Evolutionary conservation across 139 green algal genomes (phyloP), one percentile per base, ranked within the genome.

Genomic region (Chlamydomonas schloesseri): DNA sequence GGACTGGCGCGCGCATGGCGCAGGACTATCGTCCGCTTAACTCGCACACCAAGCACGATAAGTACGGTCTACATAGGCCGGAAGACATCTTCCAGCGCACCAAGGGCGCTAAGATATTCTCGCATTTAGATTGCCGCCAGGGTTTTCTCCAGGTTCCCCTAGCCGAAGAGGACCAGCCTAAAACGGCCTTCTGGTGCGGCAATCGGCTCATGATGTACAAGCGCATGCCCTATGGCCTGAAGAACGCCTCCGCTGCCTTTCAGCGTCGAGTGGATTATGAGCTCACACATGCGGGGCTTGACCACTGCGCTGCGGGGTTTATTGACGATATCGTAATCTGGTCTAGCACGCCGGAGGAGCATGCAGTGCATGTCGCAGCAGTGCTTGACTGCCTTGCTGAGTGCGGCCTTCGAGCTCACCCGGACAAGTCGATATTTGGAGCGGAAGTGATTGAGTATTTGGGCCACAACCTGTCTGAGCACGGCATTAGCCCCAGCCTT

Each of bases 61-160:
- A 75, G 21, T 75, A 75, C 37, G 37, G 70, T 2, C 23, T 58
- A 6, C 36, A 58, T 5, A 36, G 70, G 4, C 70, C 70, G 11
- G 70, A 75, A 23, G 70, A 75, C 3, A 57, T 75, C 3, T 75
- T 75, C 20, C 70, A 75, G 37, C 36, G 21, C 2, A 8, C 33
- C 9, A 20, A 37, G 24, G 37, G 37, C 9, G 70, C 37, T 3
- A 13, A 17, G 14, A 73, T 86, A 36, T 89, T 90, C 46, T 75
- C 42, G n/a, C 87, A 88, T 5, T 58, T 92, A 34, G 86, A 92
- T 57, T 24, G 88, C 11, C n/a, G 78, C 18, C n/a, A 67, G 33
- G 89, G 81, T 18, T 92, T 86, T 37, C 77, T 71, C 21, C 85
- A 90, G 65, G 57, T 92, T 9, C 68, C 46, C 3, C 62, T 90